Conservation (phyloP, 2,329 filamentous ascomycete species). For the Aspergillus sojae region DNA sequence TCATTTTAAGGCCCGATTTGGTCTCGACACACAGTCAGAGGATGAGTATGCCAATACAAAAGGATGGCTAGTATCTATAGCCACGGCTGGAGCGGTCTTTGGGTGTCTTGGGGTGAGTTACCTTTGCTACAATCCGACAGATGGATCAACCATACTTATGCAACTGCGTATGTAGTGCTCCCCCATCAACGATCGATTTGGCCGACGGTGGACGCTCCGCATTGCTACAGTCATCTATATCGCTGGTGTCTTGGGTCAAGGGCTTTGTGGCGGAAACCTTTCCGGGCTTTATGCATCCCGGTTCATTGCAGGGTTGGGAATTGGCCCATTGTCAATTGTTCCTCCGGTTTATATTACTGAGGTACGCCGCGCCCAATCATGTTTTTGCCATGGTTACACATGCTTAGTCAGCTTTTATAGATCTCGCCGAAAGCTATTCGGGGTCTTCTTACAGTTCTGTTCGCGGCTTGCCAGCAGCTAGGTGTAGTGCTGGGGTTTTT, state of each 20-base stretch:
- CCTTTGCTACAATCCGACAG: background rate
- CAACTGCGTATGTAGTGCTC: slow-evolving; percentile 8
- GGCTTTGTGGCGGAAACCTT: slow-evolving; percentile 18
- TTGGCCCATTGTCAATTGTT: slow-evolving; percentile 20
- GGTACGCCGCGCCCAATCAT: background rate
- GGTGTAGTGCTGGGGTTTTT: slow-evolving; percentile 25
- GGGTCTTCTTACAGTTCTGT: slow-evolving; percentile 22
- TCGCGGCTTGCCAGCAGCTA: slow-evolving; percentile 24
- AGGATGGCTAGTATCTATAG: slow-evolving; percentile 24
- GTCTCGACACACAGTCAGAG: slow-evolving; percentile 17
- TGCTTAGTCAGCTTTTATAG: background rate
- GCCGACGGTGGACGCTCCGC: slow-evolving; percentile 21
- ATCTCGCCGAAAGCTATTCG: slow-evolving; percentile 23
- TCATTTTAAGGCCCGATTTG: slow-evolving; percentile 19
- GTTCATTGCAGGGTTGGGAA: slow-evolving; percentile 22
- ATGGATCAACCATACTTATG: background rate
- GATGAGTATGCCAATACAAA: slow-evolving; percentile 24
- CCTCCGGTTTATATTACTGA: slow-evolving; percentile 15
- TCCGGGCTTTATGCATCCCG: slow-evolving; percentile 20
- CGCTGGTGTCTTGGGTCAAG: slow-evolving; percentile 21
- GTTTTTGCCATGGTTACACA: background rate
- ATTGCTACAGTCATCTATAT: slow-evolving; percentile 21
- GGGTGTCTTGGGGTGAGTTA: slow-evolving; percentile 21
- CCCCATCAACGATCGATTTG: slow-evolving; percentile 20
- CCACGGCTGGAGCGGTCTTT: slow-evolving; percentile 23